Conservation (phyloP, 2,329 filamentous ascomycete genomes). For the Colletotrichum gloeosporioides region DNA sequence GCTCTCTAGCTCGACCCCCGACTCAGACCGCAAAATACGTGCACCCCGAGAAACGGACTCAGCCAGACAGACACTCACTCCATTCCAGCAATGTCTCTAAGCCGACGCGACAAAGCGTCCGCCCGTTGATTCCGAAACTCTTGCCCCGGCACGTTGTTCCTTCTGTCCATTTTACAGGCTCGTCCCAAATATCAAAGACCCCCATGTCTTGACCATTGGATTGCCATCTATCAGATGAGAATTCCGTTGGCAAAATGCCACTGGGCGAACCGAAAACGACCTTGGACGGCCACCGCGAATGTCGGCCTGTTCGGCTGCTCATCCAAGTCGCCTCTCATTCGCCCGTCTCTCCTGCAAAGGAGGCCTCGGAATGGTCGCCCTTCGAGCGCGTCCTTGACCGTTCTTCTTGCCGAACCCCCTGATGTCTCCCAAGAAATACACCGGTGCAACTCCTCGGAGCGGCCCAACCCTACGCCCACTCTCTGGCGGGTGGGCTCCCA, state of each 20-base stretch:
- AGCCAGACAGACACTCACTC: background rate
- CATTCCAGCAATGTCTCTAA: background rate
- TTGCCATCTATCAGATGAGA: slow-evolving; percentile 10
- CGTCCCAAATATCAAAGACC: background rate
- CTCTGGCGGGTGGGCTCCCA: slow-evolving; percentile 7
- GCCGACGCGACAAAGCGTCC: slow-evolving; percentile 5
- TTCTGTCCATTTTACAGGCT: slow-evolving; percentile 8
- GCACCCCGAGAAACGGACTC: background rate
- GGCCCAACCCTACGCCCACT: slow-evolving; percentile 9
- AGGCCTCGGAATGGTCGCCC: background rate
- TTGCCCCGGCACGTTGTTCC: slow-evolving; percentile 5
- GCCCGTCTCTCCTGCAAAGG: background rate
- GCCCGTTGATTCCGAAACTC: slow-evolving; percentile 17
- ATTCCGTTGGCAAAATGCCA: background rate
- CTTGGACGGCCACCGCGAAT: background rate
- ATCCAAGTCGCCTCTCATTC: background rate
- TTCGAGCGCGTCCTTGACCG: background rate
- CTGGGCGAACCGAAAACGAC: background rate
- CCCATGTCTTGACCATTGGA: slow-evolving; percentile 9
- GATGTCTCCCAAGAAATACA: background rate
- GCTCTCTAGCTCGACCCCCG: background rate
- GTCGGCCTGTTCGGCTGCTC: background rate
- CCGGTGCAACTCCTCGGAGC: background rate
- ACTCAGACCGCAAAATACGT: slow-evolving; percentile 4
- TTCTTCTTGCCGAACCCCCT: slow-evolving; percentile 8